A percentile compares a stretch with the other conserved stretches of the same genome.
Conservation (phyloP, 169 alveolate species). For the Plasmodium reichenowi region DNA sequence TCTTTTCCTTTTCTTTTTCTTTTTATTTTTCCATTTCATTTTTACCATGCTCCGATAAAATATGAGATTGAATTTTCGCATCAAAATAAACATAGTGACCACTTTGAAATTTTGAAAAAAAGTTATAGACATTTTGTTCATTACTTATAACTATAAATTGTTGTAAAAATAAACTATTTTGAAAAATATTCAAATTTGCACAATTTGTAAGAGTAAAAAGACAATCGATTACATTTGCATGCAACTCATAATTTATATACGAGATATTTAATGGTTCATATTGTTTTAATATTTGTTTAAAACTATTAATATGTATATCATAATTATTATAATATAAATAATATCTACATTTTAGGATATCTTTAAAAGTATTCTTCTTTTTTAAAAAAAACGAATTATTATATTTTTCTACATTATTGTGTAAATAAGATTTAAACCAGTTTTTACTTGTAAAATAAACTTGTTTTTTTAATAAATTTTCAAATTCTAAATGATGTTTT, state of each 20-base stretch:
- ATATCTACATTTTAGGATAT: conserved; percentile 32
- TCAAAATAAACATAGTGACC: conserved; percentile 24
- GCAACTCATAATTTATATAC: conserved; percentile 32
- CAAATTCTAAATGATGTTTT: conserved; percentile 39
- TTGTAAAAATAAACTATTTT: conserved; percentile 18
- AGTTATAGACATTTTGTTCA: conserved; percentile 24
- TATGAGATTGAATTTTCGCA: neutral
- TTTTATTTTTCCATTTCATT: neutral
- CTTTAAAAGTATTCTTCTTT: conserved; percentile 18
- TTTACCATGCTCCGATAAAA: neutral
- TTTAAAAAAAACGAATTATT: conserved; percentile 43
- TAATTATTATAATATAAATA: conserved; percentile 53
- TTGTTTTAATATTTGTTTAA: conserved; percentile 57
- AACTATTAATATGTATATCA: conserved; percentile 38
- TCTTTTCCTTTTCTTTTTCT: too few relatives aligned
- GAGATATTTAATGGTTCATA: conserved; percentile 55
- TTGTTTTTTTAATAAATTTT: conserved; percentile 42
- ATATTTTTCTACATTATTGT: conserved; percentile 24
- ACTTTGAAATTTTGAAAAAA: conserved; percentile 40
- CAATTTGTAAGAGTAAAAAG: conserved; percentile 69
- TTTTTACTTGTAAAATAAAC: conserved; percentile 43
- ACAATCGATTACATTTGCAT: conserved; percentile 45
- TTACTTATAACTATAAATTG: conserved; percentile 52
- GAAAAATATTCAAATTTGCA: conserved; percentile 29
- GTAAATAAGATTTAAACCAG: conserved; percentile 52